Evolutionary conservation across 1,284 basidiomycete genomes (phyloP).

Genomic region (Malassezia sympodialis): DNA sequence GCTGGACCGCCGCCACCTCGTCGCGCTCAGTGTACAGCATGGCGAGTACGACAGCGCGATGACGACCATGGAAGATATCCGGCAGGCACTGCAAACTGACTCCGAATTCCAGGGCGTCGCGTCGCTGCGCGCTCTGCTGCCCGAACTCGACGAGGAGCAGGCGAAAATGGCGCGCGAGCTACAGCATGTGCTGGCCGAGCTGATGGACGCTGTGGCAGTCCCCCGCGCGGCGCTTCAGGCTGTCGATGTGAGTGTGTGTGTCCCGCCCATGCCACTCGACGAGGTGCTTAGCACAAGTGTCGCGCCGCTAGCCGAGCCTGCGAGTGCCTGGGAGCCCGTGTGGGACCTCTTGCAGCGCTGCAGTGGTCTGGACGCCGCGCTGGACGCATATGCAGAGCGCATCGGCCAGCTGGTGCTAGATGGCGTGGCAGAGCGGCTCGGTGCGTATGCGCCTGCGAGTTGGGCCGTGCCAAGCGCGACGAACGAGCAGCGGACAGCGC

Average conservation of each 20-base stretch:
- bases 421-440: neutral
- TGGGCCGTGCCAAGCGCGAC: neutral
- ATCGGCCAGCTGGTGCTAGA: neutral
- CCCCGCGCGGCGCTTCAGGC: neutral
- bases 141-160: conserved; percentile 33
- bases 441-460: neutral
- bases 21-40: conserved; percentile 29
- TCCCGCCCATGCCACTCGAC: neutral
- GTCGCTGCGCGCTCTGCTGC: conserved; percentile 17
- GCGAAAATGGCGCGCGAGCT: conserved; percentile 23
- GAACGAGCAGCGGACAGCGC: neutral
- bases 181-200: conserved; percentile 58
- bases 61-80: conserved; percentile 28
- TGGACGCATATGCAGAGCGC: neutral
- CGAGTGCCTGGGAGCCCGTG: neutral
- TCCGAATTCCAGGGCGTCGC: conserved; percentile 19
- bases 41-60: conserved; percentile 43
- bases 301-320: neutral
- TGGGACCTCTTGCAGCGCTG: conserved; percentile 4
- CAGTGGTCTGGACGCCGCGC: neutral
- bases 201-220: conserved; percentile 53
- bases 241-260: neutral
- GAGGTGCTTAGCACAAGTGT: neutral
- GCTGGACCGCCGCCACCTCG: conserved; percentile 32
- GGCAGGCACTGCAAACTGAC: conserved; percentile 1